Evolutionary conservation across 768 basidiomycete genomes (phyloP), one percentile per base, ranked within the genome.

Genomic region (Chlorophyllum brunneum): DNA sequence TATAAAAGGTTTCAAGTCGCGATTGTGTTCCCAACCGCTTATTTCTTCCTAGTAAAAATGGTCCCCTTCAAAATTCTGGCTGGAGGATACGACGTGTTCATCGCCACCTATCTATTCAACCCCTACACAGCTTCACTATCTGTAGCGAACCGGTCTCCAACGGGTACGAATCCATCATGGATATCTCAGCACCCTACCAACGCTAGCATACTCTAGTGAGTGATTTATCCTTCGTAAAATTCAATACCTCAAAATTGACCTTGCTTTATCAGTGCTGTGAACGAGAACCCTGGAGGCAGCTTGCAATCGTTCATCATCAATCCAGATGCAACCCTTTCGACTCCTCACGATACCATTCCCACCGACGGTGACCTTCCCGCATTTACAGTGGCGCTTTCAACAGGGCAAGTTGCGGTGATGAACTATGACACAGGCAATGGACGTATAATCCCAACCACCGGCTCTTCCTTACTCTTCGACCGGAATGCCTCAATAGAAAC

Each of bases 401-500:
- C 73, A 10, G 83, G 82, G 0, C 71, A 79, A 51, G 79, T 87
- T n/a, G 80, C 77, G 2, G 72, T 80, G 31, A 67, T 78, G 65
- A 83, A 86, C 60, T 86, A 84, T 63, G 63, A 60, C 54, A 72
- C 74, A 11, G 83, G 85, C 20, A 78, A 80, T 54, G 82, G 75
- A 1, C 62, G 71, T 20, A 70, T 86, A 51, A 66, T 85, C 30
- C 74, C 79, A 0, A 81, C 78, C 0, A 66, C 69, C 23, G 58
- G 57, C 22, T 71, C 75, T n/a, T 64, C 65, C 1, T 53, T 61
- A 3, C 53, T 50, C 7, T 75, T 76, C 52, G 57, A 68, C 48
- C 52, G 62, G 55, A 59, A 60, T 10, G 71, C 77, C 5, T 63
- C 72, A 1, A 58, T 74, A 10, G 76, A 83, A 62, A 74, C 74